Percentiles rank a stretch among this genome's conserved stretches.
Conservation (phyloP, 108 stramenopile species). For the Parmales sp. region DNA sequence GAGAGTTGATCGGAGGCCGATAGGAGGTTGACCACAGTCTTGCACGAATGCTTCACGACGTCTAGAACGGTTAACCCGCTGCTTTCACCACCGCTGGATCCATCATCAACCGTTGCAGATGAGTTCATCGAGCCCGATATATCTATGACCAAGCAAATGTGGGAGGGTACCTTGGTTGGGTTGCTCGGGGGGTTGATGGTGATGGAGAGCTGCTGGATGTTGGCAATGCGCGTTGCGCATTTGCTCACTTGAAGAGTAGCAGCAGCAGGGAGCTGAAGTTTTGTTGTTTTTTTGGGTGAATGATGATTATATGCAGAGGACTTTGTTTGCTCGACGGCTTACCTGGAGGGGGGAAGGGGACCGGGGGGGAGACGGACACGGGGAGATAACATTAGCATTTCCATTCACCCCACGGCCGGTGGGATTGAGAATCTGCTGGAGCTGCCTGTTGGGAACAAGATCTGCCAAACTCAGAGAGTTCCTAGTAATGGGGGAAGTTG, state of each 20-base stretch:
- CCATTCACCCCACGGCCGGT: no score
- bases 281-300: not conserved
- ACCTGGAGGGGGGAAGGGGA: not conserved
- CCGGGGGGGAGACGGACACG: not conserved
- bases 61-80: constrained; percentile 24
- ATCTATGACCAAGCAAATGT: not conserved
- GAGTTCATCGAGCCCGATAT: not conserved
- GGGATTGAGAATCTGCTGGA: not conserved
- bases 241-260: not conserved
- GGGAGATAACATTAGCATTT: no score
- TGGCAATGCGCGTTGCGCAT: not conserved
- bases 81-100: not conserved
- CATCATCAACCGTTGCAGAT: not conserved
- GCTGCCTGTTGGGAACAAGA: constrained; percentile 11
- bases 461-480: constrained; percentile 17
- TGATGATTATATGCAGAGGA: not conserved
- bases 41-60: constrained; percentile 30
- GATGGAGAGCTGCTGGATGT: not conserved
- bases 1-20: constrained; percentile 13
- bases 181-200: not conserved
- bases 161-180: not conserved
- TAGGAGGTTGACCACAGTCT: constrained; percentile 26
- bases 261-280: not conserved
- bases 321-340: no score
- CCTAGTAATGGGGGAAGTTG: constrained; percentile 33